Percentiles rank a stretch among this genome's conserved stretches.
Evolutionary conservation across 345 rosid genomes (phyloP).

Genomic region (Sisymbrium irio): DNA sequence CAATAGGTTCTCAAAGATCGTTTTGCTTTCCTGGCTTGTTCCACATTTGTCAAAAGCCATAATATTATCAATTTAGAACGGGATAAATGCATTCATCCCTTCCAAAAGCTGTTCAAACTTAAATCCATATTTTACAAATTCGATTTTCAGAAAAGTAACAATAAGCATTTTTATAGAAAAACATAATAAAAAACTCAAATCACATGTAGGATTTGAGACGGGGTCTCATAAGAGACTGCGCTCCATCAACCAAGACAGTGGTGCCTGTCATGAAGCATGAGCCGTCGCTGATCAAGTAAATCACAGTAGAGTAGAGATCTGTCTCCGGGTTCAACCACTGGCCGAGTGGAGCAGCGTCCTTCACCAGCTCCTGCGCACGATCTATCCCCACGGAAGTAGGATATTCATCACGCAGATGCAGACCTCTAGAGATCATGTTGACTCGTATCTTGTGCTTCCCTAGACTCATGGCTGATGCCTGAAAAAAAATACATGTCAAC

Average conservation of each 20-base stretch:
- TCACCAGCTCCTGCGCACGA: constrained; percentile 61
- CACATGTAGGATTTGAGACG: constrained; percentile 84
- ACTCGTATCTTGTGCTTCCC: constrained; percentile 41
- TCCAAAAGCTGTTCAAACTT: constrained; percentile 7
- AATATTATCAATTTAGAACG: background rate
- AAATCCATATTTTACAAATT: background rate
- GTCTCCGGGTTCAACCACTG: constrained; percentile 70
- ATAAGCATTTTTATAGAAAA: background rate
- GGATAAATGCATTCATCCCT: background rate
- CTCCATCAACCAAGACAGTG: constrained; percentile 77
- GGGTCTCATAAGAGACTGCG: constrained; percentile 79
- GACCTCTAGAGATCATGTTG: constrained; percentile 43
- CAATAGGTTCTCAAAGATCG: background rate
- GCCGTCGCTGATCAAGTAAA: constrained; percentile 81
- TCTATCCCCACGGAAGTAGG: constrained; percentile 60
- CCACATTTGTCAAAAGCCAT: constrained; percentile 11
- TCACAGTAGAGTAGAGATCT: constrained; percentile 69
- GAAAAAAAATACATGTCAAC: background rate
- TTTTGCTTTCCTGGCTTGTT: background rate
- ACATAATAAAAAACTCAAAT: background rate
- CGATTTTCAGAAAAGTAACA: background rate
- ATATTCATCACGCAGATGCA: constrained; percentile 65
- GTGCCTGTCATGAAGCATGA: constrained; percentile 90
- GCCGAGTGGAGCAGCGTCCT: constrained; percentile 56
- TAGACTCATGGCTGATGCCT: constrained; percentile 37